phyloP scores from a whole-genome alignment of 2,329 filamentous ascomycete species.

The Sclerotinia glacialis region DNA sequence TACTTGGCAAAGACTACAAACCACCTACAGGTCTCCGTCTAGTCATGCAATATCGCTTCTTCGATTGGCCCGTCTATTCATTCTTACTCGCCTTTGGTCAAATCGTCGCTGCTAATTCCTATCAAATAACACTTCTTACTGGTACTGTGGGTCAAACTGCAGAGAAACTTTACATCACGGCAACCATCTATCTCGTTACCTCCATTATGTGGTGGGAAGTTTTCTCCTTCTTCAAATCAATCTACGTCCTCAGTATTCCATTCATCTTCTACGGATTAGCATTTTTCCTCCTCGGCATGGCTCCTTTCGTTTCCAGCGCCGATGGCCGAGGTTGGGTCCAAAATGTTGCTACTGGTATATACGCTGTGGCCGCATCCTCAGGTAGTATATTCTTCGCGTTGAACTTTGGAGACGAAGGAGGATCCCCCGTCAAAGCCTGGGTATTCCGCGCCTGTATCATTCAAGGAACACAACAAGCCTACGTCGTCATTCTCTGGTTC shows the following conservation, averaged over 20 bases:
- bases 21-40: slow-evolving; percentile 56
- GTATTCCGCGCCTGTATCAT: slow-evolving; percentile 65
- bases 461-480: slow-evolving; percentile 65
- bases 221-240: slow-evolving; percentile 56
- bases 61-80: slow-evolving; percentile 64
- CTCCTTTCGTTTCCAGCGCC: slow-evolving; percentile 49
- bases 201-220: slow-evolving; percentile 62
- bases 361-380: slow-evolving; percentile 60
- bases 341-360: slow-evolving; percentile 60
- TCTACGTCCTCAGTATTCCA: slow-evolving; percentile 47
- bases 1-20: slow-evolving; percentile 50
- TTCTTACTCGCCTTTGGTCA: slow-evolving; percentile 59
- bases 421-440: slow-evolving; percentile 61
- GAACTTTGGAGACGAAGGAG: slow-evolving; percentile 64
- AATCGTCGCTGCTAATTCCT: slow-evolving; percentile 63
- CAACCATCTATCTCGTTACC: slow-evolving; percentile 55
- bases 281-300: slow-evolving; percentile 61
- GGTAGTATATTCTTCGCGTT: slow-evolving; percentile 65
- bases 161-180: slow-evolving; percentile 58
- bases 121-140: slow-evolving; percentile 65
- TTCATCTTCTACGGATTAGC: slow-evolving; percentile 59
- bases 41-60: slow-evolving; percentile 54
- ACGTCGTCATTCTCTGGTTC: slow-evolving; percentile 63
- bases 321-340: slow-evolving; percentile 45
- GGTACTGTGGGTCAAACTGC: slow-evolving; percentile 60